Conservation (phyloP, 495 filamentous ascomycete species). For the Pyronema omphalodes region DNA sequence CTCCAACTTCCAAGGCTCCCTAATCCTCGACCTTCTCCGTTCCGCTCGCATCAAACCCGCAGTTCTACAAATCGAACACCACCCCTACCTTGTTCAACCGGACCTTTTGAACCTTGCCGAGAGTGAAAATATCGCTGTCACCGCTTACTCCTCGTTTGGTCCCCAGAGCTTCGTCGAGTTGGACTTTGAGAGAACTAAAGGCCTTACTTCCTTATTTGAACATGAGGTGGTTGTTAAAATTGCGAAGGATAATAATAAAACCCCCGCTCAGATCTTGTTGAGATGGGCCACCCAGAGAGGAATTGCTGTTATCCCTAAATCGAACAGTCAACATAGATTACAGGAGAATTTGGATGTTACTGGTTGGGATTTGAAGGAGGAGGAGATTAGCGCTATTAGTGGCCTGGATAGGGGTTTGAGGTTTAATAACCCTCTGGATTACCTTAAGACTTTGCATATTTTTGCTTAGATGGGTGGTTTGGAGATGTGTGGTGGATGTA, state of each 20-base stretch:
- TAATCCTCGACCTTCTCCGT: slow-evolving; percentile 69
- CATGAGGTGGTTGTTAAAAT: slow-evolving; percentile 43
- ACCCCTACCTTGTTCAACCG: slow-evolving; percentile 81
- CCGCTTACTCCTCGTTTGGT: slow-evolving; percentile 83
- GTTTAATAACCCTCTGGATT: slow-evolving; percentile 13
- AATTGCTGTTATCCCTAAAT: slow-evolving; percentile 85
- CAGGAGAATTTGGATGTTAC: slow-evolving; percentile 31
- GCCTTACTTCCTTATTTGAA: slow-evolving; percentile 51
- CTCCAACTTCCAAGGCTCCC: slow-evolving; percentile 69
- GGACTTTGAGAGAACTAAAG: slow-evolving; percentile 49
- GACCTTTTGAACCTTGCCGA: slow-evolving; percentile 55
- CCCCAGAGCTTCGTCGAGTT: slow-evolving; percentile 70
- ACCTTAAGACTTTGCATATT: slow-evolving; percentile 28
- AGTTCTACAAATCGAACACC: slow-evolving; percentile 88
- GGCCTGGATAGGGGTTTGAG: slow-evolving; percentile 27
- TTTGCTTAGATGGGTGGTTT: slow-evolving; percentile 24
- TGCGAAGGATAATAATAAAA: slow-evolving; percentile 53
- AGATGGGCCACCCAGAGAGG: slow-evolving; percentile 91
- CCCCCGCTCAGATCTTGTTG: slow-evolving; percentile 69
- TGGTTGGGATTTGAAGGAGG: slow-evolving; percentile 25
- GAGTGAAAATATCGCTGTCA: slow-evolving; percentile 56
- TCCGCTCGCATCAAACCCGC: slow-evolving; percentile 65
- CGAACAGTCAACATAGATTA: slow-evolving; percentile 42
- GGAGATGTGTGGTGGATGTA: background rate
- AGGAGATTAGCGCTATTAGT: slow-evolving; percentile 28